A percentile compares a stretch with the other conserved stretches of the same genome.
These are phyloP conservation scores for Coniophora puteana DNA, from an alignment of 1,284 basidiomycete species.

Conservation along the genomic window DNA sequence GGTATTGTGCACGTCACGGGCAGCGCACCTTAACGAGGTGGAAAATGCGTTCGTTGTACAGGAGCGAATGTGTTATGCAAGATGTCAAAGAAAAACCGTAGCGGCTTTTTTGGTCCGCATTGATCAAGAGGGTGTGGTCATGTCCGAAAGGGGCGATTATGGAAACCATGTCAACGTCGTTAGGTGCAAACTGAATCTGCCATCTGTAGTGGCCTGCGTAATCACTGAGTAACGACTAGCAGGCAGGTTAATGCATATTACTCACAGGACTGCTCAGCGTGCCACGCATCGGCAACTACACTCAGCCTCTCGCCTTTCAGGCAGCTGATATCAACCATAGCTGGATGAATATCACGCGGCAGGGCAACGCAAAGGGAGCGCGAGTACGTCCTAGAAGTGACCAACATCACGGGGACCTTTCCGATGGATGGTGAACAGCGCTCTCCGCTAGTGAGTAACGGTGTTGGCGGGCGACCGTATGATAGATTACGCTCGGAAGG, in stretches of 20 bases:
- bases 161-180: slow-evolving; percentile 44
- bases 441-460: slow-evolving; percentile 35
- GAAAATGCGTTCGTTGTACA: too few species aligned
- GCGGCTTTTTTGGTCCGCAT: too few species aligned
- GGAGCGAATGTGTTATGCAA: too few species aligned
- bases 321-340: slow-evolving; percentile 55
- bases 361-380: slow-evolving; percentile 38
- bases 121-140: slow-evolving; percentile 41
- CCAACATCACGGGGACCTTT: too few species aligned
- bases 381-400: slow-evolving; percentile 30
- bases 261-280: slow-evolving; percentile 50
- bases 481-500: too few species aligned
- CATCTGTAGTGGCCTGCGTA: slow-evolving; percentile 52
- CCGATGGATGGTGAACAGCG: slow-evolving; percentile 33
- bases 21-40: too few species aligned
- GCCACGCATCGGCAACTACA: slow-evolving; percentile 56
- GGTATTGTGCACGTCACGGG: too few species aligned
- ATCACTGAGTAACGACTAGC: slow-evolving; percentile 10
- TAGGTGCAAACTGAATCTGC: slow-evolving; percentile 44
- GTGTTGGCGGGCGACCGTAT: too few species aligned
- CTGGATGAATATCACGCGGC: slow-evolving; percentile 40
- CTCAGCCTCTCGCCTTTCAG: slow-evolving; percentile 48
- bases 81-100: too few species aligned
- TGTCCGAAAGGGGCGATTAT: slow-evolving; percentile 43
- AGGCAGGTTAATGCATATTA: slow-evolving; percentile 12